These are phyloP conservation scores for Vicia sativa DNA, from an alignment of 306 rosid species.

Conservation along the genomic window DNA sequence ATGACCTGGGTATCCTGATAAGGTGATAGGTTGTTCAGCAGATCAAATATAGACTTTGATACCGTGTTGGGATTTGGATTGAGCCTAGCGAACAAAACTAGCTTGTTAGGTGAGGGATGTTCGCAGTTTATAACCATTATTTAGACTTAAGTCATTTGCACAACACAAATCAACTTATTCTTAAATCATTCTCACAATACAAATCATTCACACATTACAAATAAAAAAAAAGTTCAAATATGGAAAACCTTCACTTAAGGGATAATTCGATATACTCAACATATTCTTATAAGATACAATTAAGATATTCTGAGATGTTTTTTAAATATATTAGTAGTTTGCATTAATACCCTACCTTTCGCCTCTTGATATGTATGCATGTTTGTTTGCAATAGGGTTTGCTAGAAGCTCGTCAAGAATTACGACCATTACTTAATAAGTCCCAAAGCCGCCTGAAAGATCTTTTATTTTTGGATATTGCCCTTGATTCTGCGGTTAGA, in stretches of 20 bases:
- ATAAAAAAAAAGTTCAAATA: neutral
- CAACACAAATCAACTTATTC: no score
- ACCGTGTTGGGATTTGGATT: neutral
- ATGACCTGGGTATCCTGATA: no score
- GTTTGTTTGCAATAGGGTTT: conserved; percentile 58
- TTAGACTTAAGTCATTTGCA: neutral
- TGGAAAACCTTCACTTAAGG: neutral
- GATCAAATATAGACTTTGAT: neutral
- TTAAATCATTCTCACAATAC: no score
- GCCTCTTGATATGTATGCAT: conserved; percentile 27
- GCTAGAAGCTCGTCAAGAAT: conserved; percentile 93
- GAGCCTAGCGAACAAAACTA: neutral
- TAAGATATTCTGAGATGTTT: conserved; percentile 8
- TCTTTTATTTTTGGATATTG: conserved; percentile 90
- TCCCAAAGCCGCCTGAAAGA: conserved; percentile 85
- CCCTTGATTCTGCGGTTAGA: conserved; percentile 96
- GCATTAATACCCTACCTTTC: conserved; percentile 22
- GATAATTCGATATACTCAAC: neutral
- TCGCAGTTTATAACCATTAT: neutral
- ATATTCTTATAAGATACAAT: neutral
- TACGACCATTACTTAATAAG: conserved; percentile 67
- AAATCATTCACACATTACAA: neutral
- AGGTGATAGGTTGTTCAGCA: neutral
- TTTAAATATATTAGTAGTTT: neutral
- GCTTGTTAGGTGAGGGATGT: neutral